These are phyloP conservation scores for Ophiocordyceps robertsii DNA, from an alignment of 2,329 filamentous ascomycete genomes.

Conservation along the genomic window DNA sequence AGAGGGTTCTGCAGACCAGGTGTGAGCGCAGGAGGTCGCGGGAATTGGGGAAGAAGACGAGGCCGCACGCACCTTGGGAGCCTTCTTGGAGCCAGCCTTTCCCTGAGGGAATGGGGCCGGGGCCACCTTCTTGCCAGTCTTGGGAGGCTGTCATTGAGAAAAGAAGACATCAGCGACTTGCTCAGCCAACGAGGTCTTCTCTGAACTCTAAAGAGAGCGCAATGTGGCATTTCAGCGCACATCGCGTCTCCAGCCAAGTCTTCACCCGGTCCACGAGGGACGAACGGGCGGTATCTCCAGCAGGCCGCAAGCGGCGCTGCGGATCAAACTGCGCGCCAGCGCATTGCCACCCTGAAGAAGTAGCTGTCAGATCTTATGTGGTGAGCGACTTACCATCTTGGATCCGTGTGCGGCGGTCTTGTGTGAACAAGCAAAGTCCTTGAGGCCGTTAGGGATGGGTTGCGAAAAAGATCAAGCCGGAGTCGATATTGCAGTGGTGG, in stretches of 20 bases:
- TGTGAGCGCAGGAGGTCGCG: background rate
- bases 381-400: constrained; percentile 28
- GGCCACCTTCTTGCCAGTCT: constrained; percentile 95
- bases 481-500: constrained; percentile 17
- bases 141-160: constrained; percentile 99
- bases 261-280: constrained; percentile 30
- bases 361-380: constrained; percentile 24
- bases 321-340: constrained; percentile 19
- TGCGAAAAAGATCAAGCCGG: constrained; percentile 13
- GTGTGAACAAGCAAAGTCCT: constrained; percentile 16
- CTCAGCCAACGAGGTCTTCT: constrained; percentile 67
- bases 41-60: background rate
- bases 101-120: constrained; percentile 91
- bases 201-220: constrained; percentile 81
- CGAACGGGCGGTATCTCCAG: constrained; percentile 20
- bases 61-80: constrained; percentile 69
- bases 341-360: constrained; percentile 22
- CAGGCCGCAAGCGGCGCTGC: constrained; percentile 17
- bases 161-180: constrained; percentile 93
- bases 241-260: constrained; percentile 51
- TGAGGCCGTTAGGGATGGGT: constrained; percentile 15
- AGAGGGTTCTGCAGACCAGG: constrained; percentile 69
- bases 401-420: constrained; percentile 19
- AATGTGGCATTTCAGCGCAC: constrained; percentile 39
- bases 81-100: constrained; percentile 90